Conservation (phyloP, 176 grass and related monocot species). For the Zoysia japonica region DNA sequence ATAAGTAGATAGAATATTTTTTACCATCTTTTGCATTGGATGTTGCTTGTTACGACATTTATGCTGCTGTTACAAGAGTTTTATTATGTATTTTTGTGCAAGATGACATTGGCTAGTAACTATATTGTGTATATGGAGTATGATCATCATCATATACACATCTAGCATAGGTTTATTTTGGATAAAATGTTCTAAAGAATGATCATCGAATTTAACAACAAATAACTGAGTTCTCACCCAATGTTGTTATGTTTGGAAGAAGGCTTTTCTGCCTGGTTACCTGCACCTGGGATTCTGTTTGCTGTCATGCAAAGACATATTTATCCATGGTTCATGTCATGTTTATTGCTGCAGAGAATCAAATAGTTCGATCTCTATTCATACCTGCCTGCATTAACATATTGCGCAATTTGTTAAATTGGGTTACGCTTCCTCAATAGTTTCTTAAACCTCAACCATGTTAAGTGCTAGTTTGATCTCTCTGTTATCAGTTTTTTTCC, state of each 20-base stretch:
- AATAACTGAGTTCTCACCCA: neutral
- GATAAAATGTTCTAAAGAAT: neutral
- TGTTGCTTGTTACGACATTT: neutral
- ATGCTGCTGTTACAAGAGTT: neutral
- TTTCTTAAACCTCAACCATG: neutral
- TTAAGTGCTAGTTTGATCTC: neutral
- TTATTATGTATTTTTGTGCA: neutral
- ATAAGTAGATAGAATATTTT: neutral
- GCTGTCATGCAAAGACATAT: neutral
- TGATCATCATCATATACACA: neutral
- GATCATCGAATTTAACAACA: neutral
- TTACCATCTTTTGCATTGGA: neutral
- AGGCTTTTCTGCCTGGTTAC: neutral
- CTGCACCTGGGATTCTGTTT: neutral
- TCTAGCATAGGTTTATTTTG: neutral
- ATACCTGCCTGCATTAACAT: neutral
- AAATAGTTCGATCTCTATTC: constrained; percentile 14
- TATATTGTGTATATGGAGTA: neutral
- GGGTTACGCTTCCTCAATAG: neutral
- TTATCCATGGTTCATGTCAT: neutral
- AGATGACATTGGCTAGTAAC: neutral
- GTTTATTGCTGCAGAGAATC: neutral
- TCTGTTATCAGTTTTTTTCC: too few species aligned
- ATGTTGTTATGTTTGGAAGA: neutral
- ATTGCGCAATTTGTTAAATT: neutral